phyloP scores from a whole-genome alignment of 2,329 filamentous ascomycete genomes.

The Dothistroma pini region DNA sequence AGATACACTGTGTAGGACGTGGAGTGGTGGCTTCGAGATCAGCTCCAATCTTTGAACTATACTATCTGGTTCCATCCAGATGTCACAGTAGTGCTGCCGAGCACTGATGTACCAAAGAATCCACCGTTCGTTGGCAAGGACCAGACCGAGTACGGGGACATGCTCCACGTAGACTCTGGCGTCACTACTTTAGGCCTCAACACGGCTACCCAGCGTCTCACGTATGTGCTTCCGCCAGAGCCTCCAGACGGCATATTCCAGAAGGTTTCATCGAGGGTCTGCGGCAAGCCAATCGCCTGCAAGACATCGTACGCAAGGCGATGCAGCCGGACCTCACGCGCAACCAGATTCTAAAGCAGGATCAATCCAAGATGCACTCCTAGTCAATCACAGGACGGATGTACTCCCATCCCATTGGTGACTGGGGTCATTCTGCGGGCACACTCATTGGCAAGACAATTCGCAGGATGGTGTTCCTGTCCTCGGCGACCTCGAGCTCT shows the following conservation, averaged over 20 bases:
- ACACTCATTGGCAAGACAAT: conserved; percentile 23
- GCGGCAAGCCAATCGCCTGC: conserved; percentile 16
- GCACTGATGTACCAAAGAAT: not conserved
- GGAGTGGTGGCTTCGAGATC: conserved; percentile 24
- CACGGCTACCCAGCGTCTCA: conserved; percentile 24
- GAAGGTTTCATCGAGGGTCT: conserved; percentile 14
- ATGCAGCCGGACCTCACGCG: conserved; percentile 18
- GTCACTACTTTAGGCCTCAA: conserved; percentile 22
- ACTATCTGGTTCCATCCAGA: conserved; percentile 23
- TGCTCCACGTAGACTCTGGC: conserved; percentile 24
- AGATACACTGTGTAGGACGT: conserved; percentile 13
- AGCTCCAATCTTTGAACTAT: conserved; percentile 21
- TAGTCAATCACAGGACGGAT: conserved; percentile 17
- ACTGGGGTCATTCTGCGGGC: conserved; percentile 23
- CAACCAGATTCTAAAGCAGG: conserved; percentile 15
- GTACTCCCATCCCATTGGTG: conserved; percentile 23
- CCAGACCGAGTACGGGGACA: conserved; percentile 12
- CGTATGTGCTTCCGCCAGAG: conserved; percentile 18
- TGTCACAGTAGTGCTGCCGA: conserved; percentile 14
- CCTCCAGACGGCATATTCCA: conserved; percentile 13
- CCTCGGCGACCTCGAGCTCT: conserved; percentile 19
- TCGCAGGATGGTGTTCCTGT: conserved; percentile 20
- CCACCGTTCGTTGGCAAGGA: not conserved
- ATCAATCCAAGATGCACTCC: conserved; percentile 9
- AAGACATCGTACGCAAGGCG: conserved; percentile 20